A percentile compares a stretch with the other conserved stretches of the same genome.
Evolutionary conservation across 768 basidiomycete genomes (phyloP).

Genomic region (Rhodotorula diobovata): DNA sequence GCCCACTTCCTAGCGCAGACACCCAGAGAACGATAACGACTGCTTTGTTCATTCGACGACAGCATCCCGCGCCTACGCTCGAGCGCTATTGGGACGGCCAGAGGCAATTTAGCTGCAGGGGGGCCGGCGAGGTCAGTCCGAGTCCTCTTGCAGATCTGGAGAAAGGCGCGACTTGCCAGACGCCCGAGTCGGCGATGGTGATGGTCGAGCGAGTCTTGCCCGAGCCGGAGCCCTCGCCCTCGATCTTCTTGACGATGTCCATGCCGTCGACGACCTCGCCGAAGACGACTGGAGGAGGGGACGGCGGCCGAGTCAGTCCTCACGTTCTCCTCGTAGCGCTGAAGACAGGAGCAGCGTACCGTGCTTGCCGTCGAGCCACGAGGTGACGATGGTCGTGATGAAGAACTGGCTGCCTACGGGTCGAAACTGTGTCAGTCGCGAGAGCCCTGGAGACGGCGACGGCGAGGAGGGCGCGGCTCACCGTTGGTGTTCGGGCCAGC

Average conservation of each 20-base stretch:
- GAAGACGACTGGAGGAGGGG: slow-evolving; percentile 48
- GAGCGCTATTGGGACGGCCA: too few relatives aligned
- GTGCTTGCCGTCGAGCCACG: slow-evolving; percentile 33
- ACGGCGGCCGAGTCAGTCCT: background rate
- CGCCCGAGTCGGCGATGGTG: slow-evolving; percentile 29
- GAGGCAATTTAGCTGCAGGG: too few relatives aligned
- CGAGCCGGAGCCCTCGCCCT: slow-evolving; percentile 41
- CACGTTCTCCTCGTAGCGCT: too few relatives aligned
- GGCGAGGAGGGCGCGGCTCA: background rate
- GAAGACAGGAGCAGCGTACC: background rate
- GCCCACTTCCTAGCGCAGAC: too few relatives aligned
- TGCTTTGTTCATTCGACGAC: too few relatives aligned
- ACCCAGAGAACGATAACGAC: too few relatives aligned
- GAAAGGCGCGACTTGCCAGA: background rate
- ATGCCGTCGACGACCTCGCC: slow-evolving; percentile 42
- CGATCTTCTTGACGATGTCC: slow-evolving; percentile 44
- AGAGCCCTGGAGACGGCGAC: too few relatives aligned
- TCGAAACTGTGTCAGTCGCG: background rate
- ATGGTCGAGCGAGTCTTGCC: slow-evolving; percentile 36
- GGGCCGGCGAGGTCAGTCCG: background rate
- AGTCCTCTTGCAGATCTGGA: background rate
- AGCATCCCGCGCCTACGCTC: too few relatives aligned
- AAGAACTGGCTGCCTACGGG: slow-evolving; percentile 67
- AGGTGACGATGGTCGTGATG: slow-evolving; percentile 60
- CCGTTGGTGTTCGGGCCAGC: slow-evolving; percentile 75